phyloP scores from a whole-genome alignment of 1,139 yeast genomes.

The Yamadazyma taylorii region DNA sequence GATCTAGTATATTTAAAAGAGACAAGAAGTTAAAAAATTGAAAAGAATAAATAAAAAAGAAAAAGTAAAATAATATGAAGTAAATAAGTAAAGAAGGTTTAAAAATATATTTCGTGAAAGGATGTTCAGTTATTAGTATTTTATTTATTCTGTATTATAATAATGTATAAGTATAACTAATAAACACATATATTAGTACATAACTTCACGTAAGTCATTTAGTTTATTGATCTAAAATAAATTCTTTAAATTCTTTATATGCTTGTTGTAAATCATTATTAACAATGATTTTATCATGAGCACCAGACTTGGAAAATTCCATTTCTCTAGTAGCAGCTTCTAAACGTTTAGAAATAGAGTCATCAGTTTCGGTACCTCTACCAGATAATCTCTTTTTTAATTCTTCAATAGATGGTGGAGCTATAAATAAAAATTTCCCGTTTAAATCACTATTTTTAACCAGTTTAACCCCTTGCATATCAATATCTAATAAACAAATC shows the following conservation, averaged over 20 bases:
- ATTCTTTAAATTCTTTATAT: constrained; percentile 73
- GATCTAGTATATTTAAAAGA: no score
- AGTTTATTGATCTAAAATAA: constrained; percentile 48
- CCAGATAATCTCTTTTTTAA: constrained; percentile 72
- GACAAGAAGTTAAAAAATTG: no score
- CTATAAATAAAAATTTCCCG: constrained; percentile 82
- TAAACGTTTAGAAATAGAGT: constrained; percentile 78
- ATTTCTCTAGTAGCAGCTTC: constrained; percentile 85
- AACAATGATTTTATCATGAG: constrained; percentile 85
- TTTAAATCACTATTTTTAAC: constrained; percentile 81
- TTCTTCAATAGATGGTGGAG: constrained; percentile 88
- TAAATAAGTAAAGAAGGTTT: no score
- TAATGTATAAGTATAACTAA: constrained; percentile 4
- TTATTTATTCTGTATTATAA: constrained; percentile 3
- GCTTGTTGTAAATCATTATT: constrained; percentile 92
- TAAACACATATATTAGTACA: no score
- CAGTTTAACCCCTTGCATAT: constrained; percentile 97
- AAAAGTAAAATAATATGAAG: no score
- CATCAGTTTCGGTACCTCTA: constrained; percentile 94
- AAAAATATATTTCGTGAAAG: no score
- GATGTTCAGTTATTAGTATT: not conserved
- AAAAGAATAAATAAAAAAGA: no score
- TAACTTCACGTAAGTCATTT: not conserved
- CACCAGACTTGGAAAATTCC: constrained; percentile 86
- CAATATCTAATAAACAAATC: constrained; percentile 91